Conservation (phyloP, 2,329 filamentous ascomycete species). For the Daldinia eschscholtzii region DNA sequence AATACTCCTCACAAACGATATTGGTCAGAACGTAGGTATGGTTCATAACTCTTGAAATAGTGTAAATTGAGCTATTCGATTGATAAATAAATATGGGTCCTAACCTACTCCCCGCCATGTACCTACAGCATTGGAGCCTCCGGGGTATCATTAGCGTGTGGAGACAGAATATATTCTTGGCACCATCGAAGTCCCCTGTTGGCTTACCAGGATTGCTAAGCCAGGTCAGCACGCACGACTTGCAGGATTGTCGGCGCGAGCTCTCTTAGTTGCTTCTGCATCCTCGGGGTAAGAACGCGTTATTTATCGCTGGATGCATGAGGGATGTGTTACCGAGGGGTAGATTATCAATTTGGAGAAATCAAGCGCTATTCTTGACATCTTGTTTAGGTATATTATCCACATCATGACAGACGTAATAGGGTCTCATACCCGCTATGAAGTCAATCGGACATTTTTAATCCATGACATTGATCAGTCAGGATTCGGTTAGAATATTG, state of each 20-base stretch:
- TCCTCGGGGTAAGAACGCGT: constrained; percentile 35
- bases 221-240: constrained; percentile 38
- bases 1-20: not conserved
- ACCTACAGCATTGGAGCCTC: constrained; percentile 39
- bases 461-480: constrained; percentile 23
- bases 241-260: constrained; percentile 33
- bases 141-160: constrained; percentile 44
- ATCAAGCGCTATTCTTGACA: constrained; percentile 23
- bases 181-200: constrained; percentile 29
- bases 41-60: constrained; percentile 2
- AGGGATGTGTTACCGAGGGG: constrained; percentile 31
- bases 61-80: constrained; percentile 23
- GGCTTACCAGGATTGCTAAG: constrained; percentile 24
- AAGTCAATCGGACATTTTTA: constrained; percentile 41
- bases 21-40: too few species aligned
- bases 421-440: constrained; percentile 22
- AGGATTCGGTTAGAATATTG: constrained; percentile 18
- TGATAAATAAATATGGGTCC: constrained; percentile 29
- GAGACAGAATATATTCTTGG: constrained; percentile 34
- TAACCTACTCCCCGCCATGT: constrained; percentile 12
- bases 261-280: constrained; percentile 4
- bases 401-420: not conserved
- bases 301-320: constrained; percentile 40
- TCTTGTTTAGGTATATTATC: not conserved
- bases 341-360: constrained; percentile 36